Percentiles rank a stretch among this genome's conserved stretches.
Conservation (phyloP, 2,329 filamentous ascomycete genomes). For the Biscogniauxia marginata region DNA sequence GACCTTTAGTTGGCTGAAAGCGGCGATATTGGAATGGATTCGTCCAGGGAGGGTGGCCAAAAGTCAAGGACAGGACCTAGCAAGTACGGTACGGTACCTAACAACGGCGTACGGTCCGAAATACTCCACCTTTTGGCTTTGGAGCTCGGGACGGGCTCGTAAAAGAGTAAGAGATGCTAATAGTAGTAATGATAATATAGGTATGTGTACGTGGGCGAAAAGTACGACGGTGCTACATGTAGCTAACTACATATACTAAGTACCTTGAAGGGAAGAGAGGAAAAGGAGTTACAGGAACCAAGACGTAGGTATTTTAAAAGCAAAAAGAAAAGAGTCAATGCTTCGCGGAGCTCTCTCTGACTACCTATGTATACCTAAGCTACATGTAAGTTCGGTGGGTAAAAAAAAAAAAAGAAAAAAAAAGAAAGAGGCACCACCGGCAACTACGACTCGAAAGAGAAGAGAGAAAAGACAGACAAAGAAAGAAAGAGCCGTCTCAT, state of each 20-base stretch:
- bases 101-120: background rate
- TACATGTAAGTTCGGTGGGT: background rate
- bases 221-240: too few species aligned
- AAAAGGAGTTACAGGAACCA: background rate
- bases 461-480: slow-evolving; percentile 4
- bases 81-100: background rate
- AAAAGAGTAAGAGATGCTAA: background rate
- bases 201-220: background rate
- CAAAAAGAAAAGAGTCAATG: background rate
- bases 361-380: background rate
- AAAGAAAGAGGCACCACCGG: background rate
- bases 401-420: background rate
- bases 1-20: slow-evolving; percentile 18
- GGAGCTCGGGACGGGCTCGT: background rate
- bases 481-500: slow-evolving; percentile 19
- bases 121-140: background rate
- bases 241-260: background rate
- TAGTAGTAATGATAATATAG: background rate
- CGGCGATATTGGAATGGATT: slow-evolving; percentile 20
- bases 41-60: slow-evolving; percentile 2
- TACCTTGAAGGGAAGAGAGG: slow-evolving; percentile 6
- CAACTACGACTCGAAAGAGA: slow-evolving; percentile 12
- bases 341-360: background rate
- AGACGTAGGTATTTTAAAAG: too few species aligned
- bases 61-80: slow-evolving; percentile 2